Conservation (phyloP, 2,329 filamentous ascomycete species). For the Dactylellina parvicollis region DNA sequence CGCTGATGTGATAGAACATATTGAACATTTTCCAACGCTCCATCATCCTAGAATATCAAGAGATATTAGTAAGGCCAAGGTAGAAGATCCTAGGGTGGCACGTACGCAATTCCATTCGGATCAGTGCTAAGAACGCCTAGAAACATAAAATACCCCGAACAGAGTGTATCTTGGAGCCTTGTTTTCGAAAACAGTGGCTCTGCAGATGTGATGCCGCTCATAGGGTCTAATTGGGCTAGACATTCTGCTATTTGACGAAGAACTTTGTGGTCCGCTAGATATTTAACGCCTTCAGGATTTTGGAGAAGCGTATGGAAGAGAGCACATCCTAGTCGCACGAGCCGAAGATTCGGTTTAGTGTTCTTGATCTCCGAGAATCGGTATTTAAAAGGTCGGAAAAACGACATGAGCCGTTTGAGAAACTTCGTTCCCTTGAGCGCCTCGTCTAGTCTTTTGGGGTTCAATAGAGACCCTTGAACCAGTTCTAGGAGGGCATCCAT, state of each 20-base stretch:
- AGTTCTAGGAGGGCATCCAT: conserved; percentile 92
- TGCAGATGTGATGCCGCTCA: conserved; percentile 76
- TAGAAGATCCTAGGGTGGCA: background rate
- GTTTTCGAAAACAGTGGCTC: conserved; percentile 89
- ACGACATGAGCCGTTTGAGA: conserved; percentile 91
- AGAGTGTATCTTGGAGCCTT: conserved; percentile 84
- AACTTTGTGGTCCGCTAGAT: conserved; percentile 89
- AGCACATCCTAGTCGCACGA: conserved; percentile 87
- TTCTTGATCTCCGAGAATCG: conserved; percentile 90
- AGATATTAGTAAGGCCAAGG: background rate
- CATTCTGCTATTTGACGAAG: conserved; percentile 94
- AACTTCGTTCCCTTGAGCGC: conserved; percentile 96
- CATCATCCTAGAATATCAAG: conserved; percentile 69
- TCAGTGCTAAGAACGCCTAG: conserved; percentile 87
- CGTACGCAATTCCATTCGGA: conserved; percentile 74
- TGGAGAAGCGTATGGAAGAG: conserved; percentile 87
- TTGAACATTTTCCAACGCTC: conserved; percentile 98
- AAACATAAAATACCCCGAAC: conserved; percentile 76
- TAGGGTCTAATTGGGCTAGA: conserved; percentile 85
- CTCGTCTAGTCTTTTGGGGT: conserved; percentile 90
- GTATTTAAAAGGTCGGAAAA: conserved; percentile 96
- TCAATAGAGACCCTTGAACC: conserved; percentile 90
- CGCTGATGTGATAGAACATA: conserved; percentile 99
- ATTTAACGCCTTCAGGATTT: conserved; percentile 82
- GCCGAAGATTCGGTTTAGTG: conserved; percentile 91